Evolutionary conservation across 108 stramenopile genomes (phyloP).

Genomic region (Parietichytrium sp.): DNA sequence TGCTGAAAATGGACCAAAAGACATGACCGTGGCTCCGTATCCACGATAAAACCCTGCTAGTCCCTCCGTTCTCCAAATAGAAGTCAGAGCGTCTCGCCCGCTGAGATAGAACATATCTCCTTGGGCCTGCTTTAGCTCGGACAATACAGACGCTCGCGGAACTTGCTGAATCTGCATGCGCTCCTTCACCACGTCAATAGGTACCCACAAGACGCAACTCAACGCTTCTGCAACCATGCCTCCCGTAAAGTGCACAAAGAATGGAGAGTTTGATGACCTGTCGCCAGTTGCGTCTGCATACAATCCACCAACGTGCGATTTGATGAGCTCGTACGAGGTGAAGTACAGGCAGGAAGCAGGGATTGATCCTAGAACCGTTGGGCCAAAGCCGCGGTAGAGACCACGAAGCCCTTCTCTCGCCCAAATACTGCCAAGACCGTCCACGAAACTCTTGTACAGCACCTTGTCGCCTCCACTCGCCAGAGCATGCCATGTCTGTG

Average conservation of each 20-base stretch:
- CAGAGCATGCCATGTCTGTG: conserved; percentile 39
- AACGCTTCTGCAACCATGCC: conserved; percentile 82
- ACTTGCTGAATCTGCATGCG: conserved; percentile 82
- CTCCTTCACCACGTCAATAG: conserved; percentile 97
- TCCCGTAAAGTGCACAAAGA: conserved; percentile 62
- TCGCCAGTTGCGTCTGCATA: neutral
- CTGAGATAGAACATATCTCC: conserved; percentile 62
- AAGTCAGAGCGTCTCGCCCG: conserved; percentile 74
- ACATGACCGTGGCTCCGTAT: conserved; percentile 84
- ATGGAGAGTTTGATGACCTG: neutral
- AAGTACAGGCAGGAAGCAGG: conserved; percentile 89
- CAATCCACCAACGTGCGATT: conserved; percentile 39
- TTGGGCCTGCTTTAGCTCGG: neutral
- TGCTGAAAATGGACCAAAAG: conserved; percentile 94
- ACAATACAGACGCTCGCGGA: neutral
- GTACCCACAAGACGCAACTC: conserved; percentile 91
- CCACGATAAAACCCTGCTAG: conserved; percentile 84
- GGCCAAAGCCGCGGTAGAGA: conserved; percentile 86
- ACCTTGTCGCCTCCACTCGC: conserved; percentile 25
- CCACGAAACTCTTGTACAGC: conserved; percentile 57
- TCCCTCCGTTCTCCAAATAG: conserved; percentile 75
- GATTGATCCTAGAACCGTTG: conserved; percentile 81
- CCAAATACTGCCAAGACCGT: conserved; percentile 66
- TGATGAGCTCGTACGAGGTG: conserved; percentile 81
- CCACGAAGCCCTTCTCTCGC: conserved; percentile 79